Conservation (phyloP, 768 basidiomycete genomes). For the Leccinum sublutescens region DNA sequence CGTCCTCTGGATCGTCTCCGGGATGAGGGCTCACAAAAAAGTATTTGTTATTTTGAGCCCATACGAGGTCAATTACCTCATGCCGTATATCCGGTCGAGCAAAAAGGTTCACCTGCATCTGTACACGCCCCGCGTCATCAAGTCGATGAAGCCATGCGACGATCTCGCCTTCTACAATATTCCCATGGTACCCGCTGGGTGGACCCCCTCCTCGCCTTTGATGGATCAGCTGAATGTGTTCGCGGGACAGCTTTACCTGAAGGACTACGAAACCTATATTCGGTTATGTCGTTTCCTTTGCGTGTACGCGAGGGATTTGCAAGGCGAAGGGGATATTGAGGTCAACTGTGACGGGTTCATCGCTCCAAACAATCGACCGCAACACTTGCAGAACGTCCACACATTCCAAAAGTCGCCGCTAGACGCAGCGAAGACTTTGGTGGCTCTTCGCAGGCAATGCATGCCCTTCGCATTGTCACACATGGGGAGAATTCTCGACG, state of each 20-base stretch:
- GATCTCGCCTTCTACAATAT: background rate
- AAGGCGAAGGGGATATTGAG: background rate
- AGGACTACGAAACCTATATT: constrained; percentile 23
- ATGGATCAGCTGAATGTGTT: background rate
- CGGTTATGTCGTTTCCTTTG: background rate
- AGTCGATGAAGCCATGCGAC: background rate
- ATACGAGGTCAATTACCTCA: constrained; percentile 36
- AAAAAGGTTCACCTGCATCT: background rate
- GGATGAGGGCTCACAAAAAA: background rate
- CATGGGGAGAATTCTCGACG: constrained; percentile 40
- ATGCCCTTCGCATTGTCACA: constrained; percentile 38
- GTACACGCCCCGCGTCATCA: background rate
- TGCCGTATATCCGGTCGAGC: constrained; percentile 34
- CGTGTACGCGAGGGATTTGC: background rate
- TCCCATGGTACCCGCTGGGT: background rate
- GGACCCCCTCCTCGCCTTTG: background rate
- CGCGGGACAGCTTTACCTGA: background rate
- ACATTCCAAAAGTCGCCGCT: constrained; percentile 38
- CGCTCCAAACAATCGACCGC: background rate
- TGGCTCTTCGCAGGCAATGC: constrained; percentile 39
- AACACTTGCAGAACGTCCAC: constrained; percentile 1
- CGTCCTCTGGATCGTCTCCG: background rate
- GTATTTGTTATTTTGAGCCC: background rate
- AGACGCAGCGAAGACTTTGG: constrained; percentile 19
- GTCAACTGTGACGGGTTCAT: background rate